A percentile compares a stretch with the other conserved stretches of the same genome.
Conservation (phyloP, 2,329 filamentous ascomycete species). For the Fusarium guadeloupense region DNA sequence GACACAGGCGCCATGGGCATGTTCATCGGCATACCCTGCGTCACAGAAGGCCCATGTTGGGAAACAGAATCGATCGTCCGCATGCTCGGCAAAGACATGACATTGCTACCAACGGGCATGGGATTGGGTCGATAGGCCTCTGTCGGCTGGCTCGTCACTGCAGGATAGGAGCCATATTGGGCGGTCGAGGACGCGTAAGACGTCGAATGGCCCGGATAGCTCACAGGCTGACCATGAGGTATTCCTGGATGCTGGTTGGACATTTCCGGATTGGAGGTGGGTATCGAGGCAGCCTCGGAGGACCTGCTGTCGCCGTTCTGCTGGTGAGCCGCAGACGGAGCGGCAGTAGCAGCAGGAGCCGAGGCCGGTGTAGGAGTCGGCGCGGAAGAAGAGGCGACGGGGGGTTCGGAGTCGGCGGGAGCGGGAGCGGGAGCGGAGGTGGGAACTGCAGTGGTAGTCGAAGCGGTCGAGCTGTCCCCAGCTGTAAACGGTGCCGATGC, state of each 20-base stretch:
- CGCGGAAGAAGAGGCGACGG: slow-evolving; percentile 23
- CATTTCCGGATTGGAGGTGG: slow-evolving; percentile 44
- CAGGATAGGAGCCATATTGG: slow-evolving; percentile 47
- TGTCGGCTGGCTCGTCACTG: slow-evolving; percentile 39
- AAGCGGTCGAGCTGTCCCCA: slow-evolving; percentile 27
- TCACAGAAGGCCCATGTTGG: slow-evolving; percentile 43
- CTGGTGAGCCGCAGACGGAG: slow-evolving; percentile 35
- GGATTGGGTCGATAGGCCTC: slow-evolving; percentile 46
- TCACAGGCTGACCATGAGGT: slow-evolving; percentile 44
- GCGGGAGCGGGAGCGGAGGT: slow-evolving; percentile 26
- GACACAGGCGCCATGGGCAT: slow-evolving; percentile 44
- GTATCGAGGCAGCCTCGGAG: slow-evolving; percentile 39
- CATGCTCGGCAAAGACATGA: slow-evolving; percentile 54
- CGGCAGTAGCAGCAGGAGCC: slow-evolving; percentile 31
- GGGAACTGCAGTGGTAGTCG: slow-evolving; percentile 28
- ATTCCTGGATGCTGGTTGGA: slow-evolving; percentile 46
- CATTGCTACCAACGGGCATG: slow-evolving; percentile 41
- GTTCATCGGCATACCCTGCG: slow-evolving; percentile 52
- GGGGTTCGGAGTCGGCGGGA: slow-evolving; percentile 26
- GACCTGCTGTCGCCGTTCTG: slow-evolving; percentile 48
- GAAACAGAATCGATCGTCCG: slow-evolving; percentile 51
- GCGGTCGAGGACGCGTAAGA: slow-evolving; percentile 39
- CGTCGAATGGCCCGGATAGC: slow-evolving; percentile 42
- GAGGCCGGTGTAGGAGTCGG: slow-evolving; percentile 28
- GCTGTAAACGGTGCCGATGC: slow-evolving; percentile 29